Evolutionary conservation across 805 yeast genomes (phyloP), one percentile per base, ranked within the genome.

Genomic region (Suhomyces sp.): DNA sequence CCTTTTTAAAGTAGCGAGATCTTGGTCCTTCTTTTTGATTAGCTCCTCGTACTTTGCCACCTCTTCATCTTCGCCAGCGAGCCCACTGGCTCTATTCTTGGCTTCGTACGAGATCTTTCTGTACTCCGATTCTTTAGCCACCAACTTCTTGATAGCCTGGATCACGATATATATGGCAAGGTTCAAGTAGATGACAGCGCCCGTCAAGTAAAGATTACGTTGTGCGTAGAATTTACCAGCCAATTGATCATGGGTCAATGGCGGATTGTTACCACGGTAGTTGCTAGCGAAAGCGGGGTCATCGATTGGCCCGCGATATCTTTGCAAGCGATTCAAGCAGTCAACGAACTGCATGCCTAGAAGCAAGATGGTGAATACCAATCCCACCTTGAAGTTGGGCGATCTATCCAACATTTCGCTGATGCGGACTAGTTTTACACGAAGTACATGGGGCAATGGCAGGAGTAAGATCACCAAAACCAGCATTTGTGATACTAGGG

Each of bases 211-310:
- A 41, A 82, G 71, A 57, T 84, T 84, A 62, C 89, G 73, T 64
- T 84, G 88, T 39, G 84, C 76, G 58, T 82, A 84, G 52, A 85
- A 83, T 54, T 83, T 80, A 45, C 81, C 71, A 4, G 86, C 87
- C 56, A 82, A 66, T 54, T 75, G 79, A 20, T 84, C 86, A 37
- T 73, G 66, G 41, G 77, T 72, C 44, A 78, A 68, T 31, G 50
- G 51, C 13, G 46, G 53, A 9, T 68, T 51, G 24, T 43, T 47
- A 24, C 48, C 51, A 19, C 47, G 52, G 50, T 35, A 50, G 27
- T 35, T 49, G 31, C 45, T 46, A 19, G 43, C 53, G 48, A 40
- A 50, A 52, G 63, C 62, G 4, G 72, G 66, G 46, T 59, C 62
- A 25, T 53, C 61, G 8, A 54, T 25, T 39, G 51, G 56, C 21